Evolutionary conservation across 768 basidiomycete species (phyloP).

Genomic region (Tephrocybe rancida): DNA sequence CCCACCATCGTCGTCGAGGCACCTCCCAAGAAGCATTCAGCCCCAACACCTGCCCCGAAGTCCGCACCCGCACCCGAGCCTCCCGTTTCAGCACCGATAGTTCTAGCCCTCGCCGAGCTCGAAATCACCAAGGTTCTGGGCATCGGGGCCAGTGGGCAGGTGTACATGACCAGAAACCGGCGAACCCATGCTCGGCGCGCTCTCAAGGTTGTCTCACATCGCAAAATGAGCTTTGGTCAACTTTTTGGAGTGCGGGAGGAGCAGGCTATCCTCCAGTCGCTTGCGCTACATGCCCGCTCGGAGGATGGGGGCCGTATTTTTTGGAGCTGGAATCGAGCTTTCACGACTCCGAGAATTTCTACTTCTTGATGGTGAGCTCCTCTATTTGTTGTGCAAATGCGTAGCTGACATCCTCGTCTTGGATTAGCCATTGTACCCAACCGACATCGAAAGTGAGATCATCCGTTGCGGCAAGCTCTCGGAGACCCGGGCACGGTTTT

Average conservation of each 20-base stretch:
- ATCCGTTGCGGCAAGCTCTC: conserved; percentile 26
- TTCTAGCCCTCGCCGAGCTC: conserved; percentile 9
- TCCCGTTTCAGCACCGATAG: background rate
- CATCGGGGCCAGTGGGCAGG: conserved; percentile 13
- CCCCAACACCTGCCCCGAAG: background rate
- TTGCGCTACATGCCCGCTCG: background rate
- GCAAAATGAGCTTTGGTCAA: background rate
- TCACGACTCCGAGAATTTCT: conserved; percentile 17
- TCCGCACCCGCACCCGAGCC: background rate
- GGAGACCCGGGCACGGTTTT: conserved; percentile 29
- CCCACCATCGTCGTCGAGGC: background rate
- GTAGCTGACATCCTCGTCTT: background rate
- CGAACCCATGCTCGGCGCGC: conserved; percentile 8
- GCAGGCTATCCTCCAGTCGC: conserved; percentile 7
- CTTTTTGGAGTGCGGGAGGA: conserved; percentile 7
- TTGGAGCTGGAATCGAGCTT: conserved; percentile 14
- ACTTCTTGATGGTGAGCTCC: conserved; percentile 11
- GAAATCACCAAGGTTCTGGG: conserved; percentile 11
- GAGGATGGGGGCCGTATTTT: background rate
- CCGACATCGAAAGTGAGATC: conserved; percentile 33
- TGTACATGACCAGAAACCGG: conserved; percentile 12
- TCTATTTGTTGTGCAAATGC: background rate
- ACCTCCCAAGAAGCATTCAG: background rate
- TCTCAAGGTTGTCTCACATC: conserved; percentile 15
- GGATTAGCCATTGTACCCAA: conserved; percentile 28